These are phyloP conservation scores for Neotropicomus parvogracilis DNA, from an alignment of 1,284 basidiomycete genomes.

Conservation along the genomic window DNA sequence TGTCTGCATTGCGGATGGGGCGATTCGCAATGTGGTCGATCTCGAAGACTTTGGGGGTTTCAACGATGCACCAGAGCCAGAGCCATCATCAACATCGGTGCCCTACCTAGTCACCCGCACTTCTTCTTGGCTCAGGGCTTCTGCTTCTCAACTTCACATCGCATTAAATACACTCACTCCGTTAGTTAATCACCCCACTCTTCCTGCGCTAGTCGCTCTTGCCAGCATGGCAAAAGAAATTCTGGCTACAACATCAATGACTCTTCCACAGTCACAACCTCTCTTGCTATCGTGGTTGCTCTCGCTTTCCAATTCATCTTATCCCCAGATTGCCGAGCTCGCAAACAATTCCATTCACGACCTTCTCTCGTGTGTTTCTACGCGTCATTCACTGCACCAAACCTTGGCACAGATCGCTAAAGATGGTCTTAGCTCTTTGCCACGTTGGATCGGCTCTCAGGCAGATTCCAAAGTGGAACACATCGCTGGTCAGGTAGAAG, in stretches of 20 bases:
- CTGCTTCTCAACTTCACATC: constrained; percentile 66
- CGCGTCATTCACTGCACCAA: constrained; percentile 47
- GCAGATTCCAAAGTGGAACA: constrained; percentile 72
- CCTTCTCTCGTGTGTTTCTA: constrained; percentile 44
- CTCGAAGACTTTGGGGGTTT: constrained; percentile 58
- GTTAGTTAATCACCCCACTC: constrained; percentile 62
- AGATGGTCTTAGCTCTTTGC: constrained; percentile 69
- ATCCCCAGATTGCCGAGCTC: constrained; percentile 20
- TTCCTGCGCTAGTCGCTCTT: constrained; percentile 57
- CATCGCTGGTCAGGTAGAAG: constrained; percentile 61
- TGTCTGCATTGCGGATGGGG: constrained; percentile 60
- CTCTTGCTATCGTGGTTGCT: constrained; percentile 62
- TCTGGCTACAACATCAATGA: constrained; percentile 50
- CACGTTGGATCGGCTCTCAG: constrained; percentile 66
- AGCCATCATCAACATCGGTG: constrained; percentile 15
- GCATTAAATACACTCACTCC: constrained; percentile 60
- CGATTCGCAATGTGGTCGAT: constrained; percentile 49
- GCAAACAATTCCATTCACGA: constrained; percentile 47
- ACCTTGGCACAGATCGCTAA: constrained; percentile 52
- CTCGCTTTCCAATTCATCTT: constrained; percentile 44
- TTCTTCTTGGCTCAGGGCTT: constrained; percentile 58
- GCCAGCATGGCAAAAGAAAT: constrained; percentile 53
- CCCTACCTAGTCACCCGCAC: constrained; percentile 50
- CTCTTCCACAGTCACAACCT: constrained; percentile 61
- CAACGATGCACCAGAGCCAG: constrained; percentile 17